These are phyloP conservation scores for Kwoniella bestiolae DNA, from an alignment of 768 basidiomycete genomes.

Conservation along the genomic window DNA sequence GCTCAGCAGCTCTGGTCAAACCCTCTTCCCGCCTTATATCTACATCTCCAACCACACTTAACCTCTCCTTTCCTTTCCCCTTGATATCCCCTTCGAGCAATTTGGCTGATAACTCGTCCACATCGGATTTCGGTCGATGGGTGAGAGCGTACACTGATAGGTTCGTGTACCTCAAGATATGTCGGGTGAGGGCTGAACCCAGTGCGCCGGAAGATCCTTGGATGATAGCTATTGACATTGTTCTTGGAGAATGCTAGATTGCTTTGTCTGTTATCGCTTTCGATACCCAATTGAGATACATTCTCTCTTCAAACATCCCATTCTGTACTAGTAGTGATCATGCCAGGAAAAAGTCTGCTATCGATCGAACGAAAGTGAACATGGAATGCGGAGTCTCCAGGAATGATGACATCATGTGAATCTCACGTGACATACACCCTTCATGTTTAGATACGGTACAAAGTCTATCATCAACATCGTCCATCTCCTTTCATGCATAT, in stretches of 20 bases:
- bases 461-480: no score
- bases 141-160: conserved; percentile 58
- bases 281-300: background rate
- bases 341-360: background rate
- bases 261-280: background rate
- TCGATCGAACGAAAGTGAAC: conserved; percentile 3
- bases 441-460: no score
- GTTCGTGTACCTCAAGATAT: conserved; percentile 54
- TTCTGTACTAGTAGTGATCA: no score
- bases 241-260: background rate
- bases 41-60: conserved; percentile 53
- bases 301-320: no score
- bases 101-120: background rate
- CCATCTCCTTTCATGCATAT: background rate
- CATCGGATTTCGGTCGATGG: conserved; percentile 35
- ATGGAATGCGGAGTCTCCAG: background rate
- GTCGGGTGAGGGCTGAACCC: conserved; percentile 52
- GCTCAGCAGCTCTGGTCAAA: conserved; percentile 55
- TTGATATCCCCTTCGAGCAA: conserved; percentile 2
- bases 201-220: conserved; percentile 53
- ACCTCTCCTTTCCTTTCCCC: conserved; percentile 29
- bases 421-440: background rate
- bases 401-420: conserved; percentile 1
- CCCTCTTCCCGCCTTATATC: conserved; percentile 55
- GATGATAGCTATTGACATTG: conserved; percentile 52